phyloP scores from a whole-genome alignment of 1,139 yeast species.

The Blastobotrys raffinosifermentans region DNA sequence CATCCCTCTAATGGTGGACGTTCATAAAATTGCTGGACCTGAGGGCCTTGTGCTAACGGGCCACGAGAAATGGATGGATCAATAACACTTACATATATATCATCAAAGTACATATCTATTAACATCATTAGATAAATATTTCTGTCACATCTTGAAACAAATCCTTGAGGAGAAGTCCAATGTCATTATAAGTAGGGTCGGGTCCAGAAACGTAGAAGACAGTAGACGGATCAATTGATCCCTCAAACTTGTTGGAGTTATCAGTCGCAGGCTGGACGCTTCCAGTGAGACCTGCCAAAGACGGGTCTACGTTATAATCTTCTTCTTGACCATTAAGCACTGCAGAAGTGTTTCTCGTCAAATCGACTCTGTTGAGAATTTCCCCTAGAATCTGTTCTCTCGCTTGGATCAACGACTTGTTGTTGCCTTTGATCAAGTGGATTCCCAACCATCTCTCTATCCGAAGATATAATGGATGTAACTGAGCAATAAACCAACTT shows the following conservation, averaged over 20 bases:
- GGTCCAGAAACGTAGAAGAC: neutral
- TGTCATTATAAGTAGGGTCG: neutral
- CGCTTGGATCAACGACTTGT: neutral
- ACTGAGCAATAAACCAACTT: neutral
- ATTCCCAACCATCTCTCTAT: neutral
- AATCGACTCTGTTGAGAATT: neutral
- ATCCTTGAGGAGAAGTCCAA: neutral
- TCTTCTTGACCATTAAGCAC: neutral
- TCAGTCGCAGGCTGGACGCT: neutral
- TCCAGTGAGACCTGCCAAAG: neutral
- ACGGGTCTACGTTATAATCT: slow-evolving; percentile 1
- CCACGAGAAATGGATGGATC: slow-evolving; percentile 11
- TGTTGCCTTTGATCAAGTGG: neutral
- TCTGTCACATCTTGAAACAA: neutral
- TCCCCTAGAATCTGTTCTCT: neutral
- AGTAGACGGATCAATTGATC: neutral
- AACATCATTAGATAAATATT: neutral
- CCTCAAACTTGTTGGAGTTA: neutral
- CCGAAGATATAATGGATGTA: neutral
- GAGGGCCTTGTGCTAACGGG: slow-evolving; percentile 3
- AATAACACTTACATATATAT: no score
- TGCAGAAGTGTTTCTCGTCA: no score
- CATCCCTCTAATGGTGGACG: slow-evolving; percentile 23
- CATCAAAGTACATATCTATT: no score
- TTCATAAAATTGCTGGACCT: slow-evolving; percentile 13